Evolutionary conservation across 768 basidiomycete species (phyloP).

Genomic region (Mycena amicta): DNA sequence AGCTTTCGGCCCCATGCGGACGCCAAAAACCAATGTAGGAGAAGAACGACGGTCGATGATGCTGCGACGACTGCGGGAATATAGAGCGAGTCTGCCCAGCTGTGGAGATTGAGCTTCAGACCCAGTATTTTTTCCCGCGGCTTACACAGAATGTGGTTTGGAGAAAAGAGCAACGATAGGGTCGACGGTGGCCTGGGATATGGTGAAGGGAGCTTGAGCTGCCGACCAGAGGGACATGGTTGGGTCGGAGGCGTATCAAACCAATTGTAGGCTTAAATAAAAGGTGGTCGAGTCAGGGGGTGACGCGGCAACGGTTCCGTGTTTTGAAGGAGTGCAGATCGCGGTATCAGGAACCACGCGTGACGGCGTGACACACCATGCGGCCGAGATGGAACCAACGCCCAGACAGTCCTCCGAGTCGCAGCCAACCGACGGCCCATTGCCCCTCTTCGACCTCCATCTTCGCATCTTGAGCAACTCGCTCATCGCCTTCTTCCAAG

Average conservation of each 20-base stretch:
- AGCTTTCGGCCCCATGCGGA: constrained; percentile 18
- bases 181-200: constrained; percentile 7
- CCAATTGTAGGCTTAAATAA: neutral
- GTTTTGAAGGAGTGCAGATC: neutral
- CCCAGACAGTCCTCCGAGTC: neutral
- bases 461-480: constrained; percentile 72
- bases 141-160: constrained; percentile 11
- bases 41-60: constrained; percentile 36
- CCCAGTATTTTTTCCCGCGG: neutral
- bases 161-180: constrained; percentile 9
- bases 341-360: no score
- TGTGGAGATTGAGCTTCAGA: neutral
- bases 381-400: neutral
- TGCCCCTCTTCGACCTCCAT: constrained; percentile 73
- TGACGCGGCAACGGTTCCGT: neutral
- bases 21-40: constrained; percentile 30
- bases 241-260: no score
- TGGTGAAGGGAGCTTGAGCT: constrained; percentile 14
- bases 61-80: constrained; percentile 40
- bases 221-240: constrained; percentile 9
- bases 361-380: neutral
- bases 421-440: neutral
- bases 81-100: constrained; percentile 32
- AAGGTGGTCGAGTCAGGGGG: neutral
- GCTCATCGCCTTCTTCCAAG: constrained; percentile 85